Conservation (phyloP, 148 eudicot species). For the Silene latifolia region DNA sequence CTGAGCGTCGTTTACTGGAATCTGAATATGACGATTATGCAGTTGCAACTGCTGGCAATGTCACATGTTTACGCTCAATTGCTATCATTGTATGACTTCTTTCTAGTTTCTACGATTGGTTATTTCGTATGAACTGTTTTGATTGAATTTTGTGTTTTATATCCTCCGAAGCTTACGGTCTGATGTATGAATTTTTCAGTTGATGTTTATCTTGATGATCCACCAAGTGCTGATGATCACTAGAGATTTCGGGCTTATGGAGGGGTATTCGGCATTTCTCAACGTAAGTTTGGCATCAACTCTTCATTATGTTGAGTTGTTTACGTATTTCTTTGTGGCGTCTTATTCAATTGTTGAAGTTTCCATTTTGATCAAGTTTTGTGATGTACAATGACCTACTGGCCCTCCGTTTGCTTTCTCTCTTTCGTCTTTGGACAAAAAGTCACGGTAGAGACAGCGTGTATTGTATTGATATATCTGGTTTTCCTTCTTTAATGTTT, state of each 20-base stretch:
- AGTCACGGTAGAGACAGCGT: too few species aligned
- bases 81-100: conserved; percentile 49
- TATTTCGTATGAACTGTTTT: neutral
- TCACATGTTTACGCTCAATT: conserved; percentile 58
- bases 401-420: too few species aligned
- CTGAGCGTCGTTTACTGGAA: conserved; percentile 59
- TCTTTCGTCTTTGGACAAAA: too few species aligned
- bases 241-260: conserved; percentile 58
- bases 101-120: neutral
- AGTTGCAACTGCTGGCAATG: conserved; percentile 47
- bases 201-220: conserved; percentile 67
- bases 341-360: too few species aligned
- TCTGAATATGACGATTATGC: conserved; percentile 74
- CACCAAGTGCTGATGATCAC: conserved; percentile 65
- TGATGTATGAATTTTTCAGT: conserved; percentile 36
- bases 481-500: too few species aligned
- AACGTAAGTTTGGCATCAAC: conserved; percentile 35
- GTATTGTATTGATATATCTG: too few species aligned
- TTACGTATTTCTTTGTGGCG: too few species aligned
- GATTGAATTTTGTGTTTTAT: neutral
- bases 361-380: too few species aligned
- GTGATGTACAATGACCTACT: too few species aligned
- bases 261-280: conserved; percentile 50
- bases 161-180: conserved; percentile 1
- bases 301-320: neutral